Evolutionary conservation across 2,329 filamentous ascomycete species (phyloP), one percentile per base, ranked within the genome.

Genomic region (Sphaerulina populicola): DNA sequence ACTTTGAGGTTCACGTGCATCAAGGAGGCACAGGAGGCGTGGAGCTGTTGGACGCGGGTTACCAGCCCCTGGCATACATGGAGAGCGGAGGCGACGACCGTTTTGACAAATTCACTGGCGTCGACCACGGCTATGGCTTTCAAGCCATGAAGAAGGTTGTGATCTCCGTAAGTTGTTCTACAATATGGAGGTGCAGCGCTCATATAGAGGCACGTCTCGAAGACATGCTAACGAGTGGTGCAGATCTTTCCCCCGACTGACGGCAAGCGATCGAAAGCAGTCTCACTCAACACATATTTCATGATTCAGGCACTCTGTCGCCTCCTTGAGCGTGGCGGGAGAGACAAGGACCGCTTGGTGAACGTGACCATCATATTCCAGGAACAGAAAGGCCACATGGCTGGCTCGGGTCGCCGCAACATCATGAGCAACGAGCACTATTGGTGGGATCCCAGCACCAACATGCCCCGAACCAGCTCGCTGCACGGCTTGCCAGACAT

Each of bases 11-110:
- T 29, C 64, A 66, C 47, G 58, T 65, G 6, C 62, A 66, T 39
- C 58, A 62, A 44, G 63, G 62, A 15, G 45, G 61, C 23, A 36
- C 43, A 11, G 62, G 61, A 8, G 64, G 65, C 15, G 56, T 66
- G 48, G 65, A 67, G 44, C 61, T 66, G 41, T 53, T 65, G 15
- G 51, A 66, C 42, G 46, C 57, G 12, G 63, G 65, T 9, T 58
- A 61, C 33, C 64, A 67, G 51, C 61, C 57, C 6, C 56, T 67
- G 1, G 63, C 64, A 30, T 66, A 63, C 47, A 53, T 53, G 18
- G 53, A 57, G 3, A 44, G 57, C 11, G 51, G 51, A 23, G 33
- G 18, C 8, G 62, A 65, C 38, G 46, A 46, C 7, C 62, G 61
- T 21, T 67, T 66, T 53, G 47, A 40, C n/a, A 56, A 57, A 23